Evolutionary conservation across 768 basidiomycete genomes (phyloP).

Genomic region (Psilocybe subaeruginosa): DNA sequence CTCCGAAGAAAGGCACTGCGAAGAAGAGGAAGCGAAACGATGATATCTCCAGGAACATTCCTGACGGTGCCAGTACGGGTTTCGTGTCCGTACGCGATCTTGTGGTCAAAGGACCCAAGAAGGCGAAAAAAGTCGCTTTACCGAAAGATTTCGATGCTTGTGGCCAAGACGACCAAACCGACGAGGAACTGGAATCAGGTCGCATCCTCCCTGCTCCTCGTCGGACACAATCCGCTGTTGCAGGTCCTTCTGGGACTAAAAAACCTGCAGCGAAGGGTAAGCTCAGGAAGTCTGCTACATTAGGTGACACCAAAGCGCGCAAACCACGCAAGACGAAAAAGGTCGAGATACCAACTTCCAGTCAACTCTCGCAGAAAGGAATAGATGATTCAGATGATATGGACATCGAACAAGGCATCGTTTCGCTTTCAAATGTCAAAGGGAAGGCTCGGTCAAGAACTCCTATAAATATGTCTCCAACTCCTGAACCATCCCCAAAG

Average conservation of each 20-base stretch:
- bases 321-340: constrained; percentile 31
- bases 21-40: constrained; percentile 75
- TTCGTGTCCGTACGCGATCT: constrained; percentile 75
- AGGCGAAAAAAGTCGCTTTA: constrained; percentile 38
- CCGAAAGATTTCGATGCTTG: constrained; percentile 52
- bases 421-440: constrained; percentile 12
- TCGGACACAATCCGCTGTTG: constrained; percentile 52
- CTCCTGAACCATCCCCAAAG: constrained; percentile 10
- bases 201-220: constrained; percentile 43
- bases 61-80: constrained; percentile 66
- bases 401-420: constrained; percentile 52
- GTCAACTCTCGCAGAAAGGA: constrained; percentile 47
- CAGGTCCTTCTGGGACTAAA: constrained; percentile 27
- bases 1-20: constrained; percentile 29
- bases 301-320: constrained; percentile 28
- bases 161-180: constrained; percentile 68
- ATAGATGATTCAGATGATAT: constrained; percentile 58
- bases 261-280: constrained; percentile 36
- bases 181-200: constrained; percentile 67
- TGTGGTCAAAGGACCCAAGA: constrained; percentile 53
- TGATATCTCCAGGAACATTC: constrained; percentile 71
- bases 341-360: constrained; percentile 29
- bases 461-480: constrained; percentile 7
- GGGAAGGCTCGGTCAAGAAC: not conserved
- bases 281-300: constrained; percentile 49